Evolutionary conservation across 768 basidiomycete species (phyloP), one percentile per base, ranked within the genome.

Genomic region (Pleurotus ostreatus): DNA sequence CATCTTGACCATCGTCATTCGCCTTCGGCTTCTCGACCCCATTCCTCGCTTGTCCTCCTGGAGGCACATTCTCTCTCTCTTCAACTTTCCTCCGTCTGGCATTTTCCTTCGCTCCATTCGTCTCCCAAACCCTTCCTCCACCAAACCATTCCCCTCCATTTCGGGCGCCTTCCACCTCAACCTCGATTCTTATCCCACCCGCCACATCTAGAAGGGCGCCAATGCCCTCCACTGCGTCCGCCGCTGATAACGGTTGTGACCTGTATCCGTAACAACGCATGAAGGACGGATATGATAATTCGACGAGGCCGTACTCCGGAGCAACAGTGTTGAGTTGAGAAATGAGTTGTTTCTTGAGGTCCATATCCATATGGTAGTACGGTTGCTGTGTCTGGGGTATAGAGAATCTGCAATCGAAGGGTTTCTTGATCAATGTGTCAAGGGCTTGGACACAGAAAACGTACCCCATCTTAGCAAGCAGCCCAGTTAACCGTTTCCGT

Each of bases 401-500:
- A 2, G 96, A 98, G 69, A 98, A 96, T 2, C 96, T 98, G 58
- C n/a, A 18, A 11, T 4, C 9, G 30, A 34, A 34, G 30, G 30
- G 30, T 34, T 34, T 34, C 30, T 34, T 11, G 11, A 34, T 34
- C 30, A 34, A 34, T 34, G 8, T 34, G 30, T 9, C 9, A 34
- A 34, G 30, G 30, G 30, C 11, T 34, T 56, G 38, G 23, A 15
- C n/a, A 53, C 57, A 57, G 49, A 22, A 34, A 34, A 72, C 79
- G 60, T 68, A 98, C 94, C 97, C 97, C 93, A 99, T 99, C 77
- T 98, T 98, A 13, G 97, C 97, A 20, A 99, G 75, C 49, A 99
- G 74, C 6, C 96, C 97, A 1, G 88, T 92, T 55, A 99, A 72
- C 60, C 86, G 81, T 68, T 94, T 95, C 59, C 90, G 79, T 18